phyloP scores from a whole-genome alignment of 2,329 filamentous ascomycete genomes.

The Coniochaeta ligniaria region DNA sequence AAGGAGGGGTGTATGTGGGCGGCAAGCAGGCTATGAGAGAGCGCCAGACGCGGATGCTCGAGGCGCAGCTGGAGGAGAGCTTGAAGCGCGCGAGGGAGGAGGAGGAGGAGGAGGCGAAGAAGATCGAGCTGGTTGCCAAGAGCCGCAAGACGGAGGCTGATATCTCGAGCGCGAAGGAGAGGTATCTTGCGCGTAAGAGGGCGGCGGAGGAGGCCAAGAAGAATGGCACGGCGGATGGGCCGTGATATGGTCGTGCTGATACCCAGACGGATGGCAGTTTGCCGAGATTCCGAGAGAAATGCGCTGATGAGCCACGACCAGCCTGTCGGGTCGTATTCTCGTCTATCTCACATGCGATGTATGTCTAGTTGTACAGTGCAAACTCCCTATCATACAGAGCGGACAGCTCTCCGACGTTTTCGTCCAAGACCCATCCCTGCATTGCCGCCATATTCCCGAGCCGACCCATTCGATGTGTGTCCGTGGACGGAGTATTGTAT shows the following conservation, averaged over 20 bases:
- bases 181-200: constrained; percentile 69
- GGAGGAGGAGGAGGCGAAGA: constrained; percentile 56
- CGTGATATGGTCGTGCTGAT: constrained; percentile 17
- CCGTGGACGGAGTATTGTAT: background rate
- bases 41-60: constrained; percentile 71
- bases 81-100: constrained; percentile 66
- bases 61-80: constrained; percentile 66
- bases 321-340: background rate
- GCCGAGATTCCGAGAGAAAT: background rate
- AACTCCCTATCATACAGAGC: background rate
- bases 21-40: constrained; percentile 64
- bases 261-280: constrained; percentile 11
- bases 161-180: constrained; percentile 70
- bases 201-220: constrained; percentile 59
- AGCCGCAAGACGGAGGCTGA: constrained; percentile 71
- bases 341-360: background rate
- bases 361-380: background rate
- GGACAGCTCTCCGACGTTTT: background rate
- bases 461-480: background rate
- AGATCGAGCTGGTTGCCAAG: constrained; percentile 61
- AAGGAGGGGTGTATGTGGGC: constrained; percentile 35
- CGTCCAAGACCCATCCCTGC: background rate
- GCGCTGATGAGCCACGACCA: background rate
- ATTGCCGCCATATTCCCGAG: background rate
- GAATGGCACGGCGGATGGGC: constrained; percentile 22